Conservation (phyloP, 768 basidiomycete species). For the Podaxis sp. region DNA sequence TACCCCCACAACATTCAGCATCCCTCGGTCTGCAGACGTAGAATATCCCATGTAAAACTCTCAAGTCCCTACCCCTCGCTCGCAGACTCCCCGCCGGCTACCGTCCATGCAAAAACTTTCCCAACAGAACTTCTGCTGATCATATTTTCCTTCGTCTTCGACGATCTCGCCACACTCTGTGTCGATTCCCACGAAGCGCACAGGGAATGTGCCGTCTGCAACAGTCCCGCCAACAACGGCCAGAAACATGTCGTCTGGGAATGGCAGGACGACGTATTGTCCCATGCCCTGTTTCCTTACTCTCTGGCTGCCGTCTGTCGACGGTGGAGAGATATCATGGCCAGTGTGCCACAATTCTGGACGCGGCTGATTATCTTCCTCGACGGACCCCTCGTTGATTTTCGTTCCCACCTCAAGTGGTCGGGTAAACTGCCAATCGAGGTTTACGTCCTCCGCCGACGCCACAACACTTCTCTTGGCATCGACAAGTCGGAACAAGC, state of each 20-base stretch:
- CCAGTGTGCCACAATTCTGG: constrained; percentile 18
- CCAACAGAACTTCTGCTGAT: constrained; percentile 14
- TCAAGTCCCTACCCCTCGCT: not conserved
- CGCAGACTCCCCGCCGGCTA: not conserved
- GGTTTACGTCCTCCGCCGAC: constrained; percentile 17
- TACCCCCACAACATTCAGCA: not conserved
- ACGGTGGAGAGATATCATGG: constrained; percentile 14
- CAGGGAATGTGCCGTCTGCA: constrained; percentile 3
- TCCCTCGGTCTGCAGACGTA: not conserved
- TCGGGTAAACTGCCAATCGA: constrained; percentile 16
- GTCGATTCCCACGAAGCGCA: constrained; percentile 1
- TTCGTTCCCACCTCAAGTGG: constrained; percentile 14
- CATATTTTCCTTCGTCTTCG: constrained; percentile 13
- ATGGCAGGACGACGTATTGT: constrained; percentile 1
- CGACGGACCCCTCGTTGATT: constrained; percentile 14
- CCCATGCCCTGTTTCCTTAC: constrained; percentile 14
- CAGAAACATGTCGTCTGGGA: constrained; percentile 8
- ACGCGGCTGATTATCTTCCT: constrained; percentile 19
- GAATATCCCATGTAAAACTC: not conserved
- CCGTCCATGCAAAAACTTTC: not conserved
- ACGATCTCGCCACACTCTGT: constrained; percentile 2
- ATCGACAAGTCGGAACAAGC: constrained; percentile 2
- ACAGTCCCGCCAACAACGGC: not conserved
- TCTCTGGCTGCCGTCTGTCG: constrained; percentile 14
- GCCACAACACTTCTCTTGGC: constrained; percentile 10